Conservation (phyloP, 805 yeast genomes). For the Jamesozyma piceae region DNA sequence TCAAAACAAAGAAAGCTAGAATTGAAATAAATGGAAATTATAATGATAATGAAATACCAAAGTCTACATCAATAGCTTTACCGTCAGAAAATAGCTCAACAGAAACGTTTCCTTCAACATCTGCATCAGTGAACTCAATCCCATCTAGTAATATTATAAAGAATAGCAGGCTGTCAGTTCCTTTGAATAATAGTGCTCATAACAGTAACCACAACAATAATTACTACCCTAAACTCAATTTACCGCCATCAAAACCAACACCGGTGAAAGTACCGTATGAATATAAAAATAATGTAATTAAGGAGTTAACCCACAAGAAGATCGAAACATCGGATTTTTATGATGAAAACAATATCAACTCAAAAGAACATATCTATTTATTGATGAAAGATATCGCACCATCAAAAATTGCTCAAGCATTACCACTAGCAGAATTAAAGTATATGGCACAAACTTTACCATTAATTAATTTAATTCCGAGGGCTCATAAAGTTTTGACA, state of each 20-base stretch:
- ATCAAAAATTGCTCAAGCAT: slow-evolving; percentile 44
- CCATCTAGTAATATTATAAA: neutral
- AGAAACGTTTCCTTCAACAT: too few relatives aligned
- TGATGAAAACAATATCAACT: slow-evolving; percentile 33
- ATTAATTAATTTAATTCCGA: slow-evolving; percentile 65
- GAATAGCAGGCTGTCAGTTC: neutral
- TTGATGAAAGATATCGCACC: slow-evolving; percentile 45
- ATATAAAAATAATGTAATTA: slow-evolving; percentile 6
- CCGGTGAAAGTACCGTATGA: slow-evolving; percentile 2
- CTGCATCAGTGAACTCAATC: neutral
- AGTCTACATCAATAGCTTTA: too few relatives aligned
- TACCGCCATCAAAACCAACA: slow-evolving; percentile 9
- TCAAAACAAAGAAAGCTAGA: too few relatives aligned
- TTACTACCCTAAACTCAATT: slow-evolving; percentile 1
- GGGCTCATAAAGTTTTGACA: slow-evolving; percentile 77
- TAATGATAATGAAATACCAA: too few relatives aligned
- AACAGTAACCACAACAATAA: too few relatives aligned
- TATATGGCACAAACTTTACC: slow-evolving; percentile 86
- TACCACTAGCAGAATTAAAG: slow-evolving; percentile 75
- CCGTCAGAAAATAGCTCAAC: too few relatives aligned
- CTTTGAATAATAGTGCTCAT: neutral
- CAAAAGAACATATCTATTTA: slow-evolving; percentile 37
- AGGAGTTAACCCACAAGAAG: slow-evolving; percentile 5
- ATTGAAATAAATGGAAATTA: neutral
- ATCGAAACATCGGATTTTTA: slow-evolving; percentile 18